Evolutionary conservation across 2,329 filamentous ascomycete species (phyloP), one percentile per base, ranked within the genome.

Genomic region (Pseudogymnoascus sp.): DNA sequence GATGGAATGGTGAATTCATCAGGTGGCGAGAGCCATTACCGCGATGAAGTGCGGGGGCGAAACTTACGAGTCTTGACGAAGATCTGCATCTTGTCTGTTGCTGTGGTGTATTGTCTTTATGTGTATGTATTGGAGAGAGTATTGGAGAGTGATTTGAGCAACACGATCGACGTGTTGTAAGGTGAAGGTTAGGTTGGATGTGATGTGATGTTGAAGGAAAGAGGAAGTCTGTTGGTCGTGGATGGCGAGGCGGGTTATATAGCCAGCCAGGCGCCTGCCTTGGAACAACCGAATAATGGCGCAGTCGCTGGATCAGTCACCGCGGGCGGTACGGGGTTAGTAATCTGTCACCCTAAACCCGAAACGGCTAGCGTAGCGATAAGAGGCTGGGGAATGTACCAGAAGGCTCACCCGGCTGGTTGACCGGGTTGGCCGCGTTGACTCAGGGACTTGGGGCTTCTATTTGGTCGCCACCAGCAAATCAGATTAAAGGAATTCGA

Each of bases 51-150:
- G 69, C 70, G 68, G 71, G 73, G 70, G 69, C 67, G 36, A 72
- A 88, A 88, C 88, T 84, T 82, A 91, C 88, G 85, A 72, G 92
- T 96, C 88, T 96, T 96, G 74, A 96, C 93, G 79, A 96, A 97
- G 84, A 97, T 96, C 85, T 96, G 93, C 93, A 96, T 96, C 78
- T 65, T 71, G 65, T 64, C 11, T 62, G 50, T 26, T 63, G 31
- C n/a, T 60, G 62, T 63, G 47, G 23, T 60, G 62, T 38, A 60
- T 61, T 23, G n/a, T 38, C 23, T 17, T 63, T 62, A 17, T 26
- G 19, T 63, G 61, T 65, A 53, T 50, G 35, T 63, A 50, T 50
- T 63, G 6, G 31, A 21, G 62, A 28, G 28, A 38, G 40, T 62
- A 65, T 63, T 60, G 61, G n/a, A 36, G 47, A 38, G 63, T 63